Conservation (phyloP, 306 rosid species). For the Sphenostylis stenocarpa region DNA sequence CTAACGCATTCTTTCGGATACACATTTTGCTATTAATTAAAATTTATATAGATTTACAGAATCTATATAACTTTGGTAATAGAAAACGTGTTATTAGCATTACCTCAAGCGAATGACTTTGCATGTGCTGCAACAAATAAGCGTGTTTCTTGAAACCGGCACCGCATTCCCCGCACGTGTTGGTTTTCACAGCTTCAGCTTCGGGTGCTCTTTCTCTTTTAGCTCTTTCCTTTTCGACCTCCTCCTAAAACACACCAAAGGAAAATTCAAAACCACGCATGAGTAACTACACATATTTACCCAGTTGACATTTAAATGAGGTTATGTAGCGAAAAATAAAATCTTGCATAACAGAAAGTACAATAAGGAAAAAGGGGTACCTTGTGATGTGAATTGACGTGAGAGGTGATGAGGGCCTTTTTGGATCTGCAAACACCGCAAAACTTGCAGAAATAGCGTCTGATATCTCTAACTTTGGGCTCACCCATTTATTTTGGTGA, state of each 20-base stretch:
- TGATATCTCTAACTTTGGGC: constrained; percentile 49
- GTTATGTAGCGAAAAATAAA: too few species aligned
- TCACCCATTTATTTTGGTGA: constrained; percentile 36
- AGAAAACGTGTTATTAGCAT: too few species aligned
- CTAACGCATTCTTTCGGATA: background rate
- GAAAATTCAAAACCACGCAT: background rate
- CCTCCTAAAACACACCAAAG: constrained; percentile 46
- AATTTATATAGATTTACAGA: too few species aligned
- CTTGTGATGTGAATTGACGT: constrained; percentile 64
- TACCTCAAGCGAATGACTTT: constrained; percentile 81
- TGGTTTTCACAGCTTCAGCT: constrained; percentile 26
- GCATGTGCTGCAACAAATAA: constrained; percentile 76
- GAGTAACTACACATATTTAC: background rate
- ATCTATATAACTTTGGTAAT: background rate
- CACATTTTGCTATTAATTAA: background rate
- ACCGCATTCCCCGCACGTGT: constrained; percentile 74
- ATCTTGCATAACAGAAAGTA: background rate
- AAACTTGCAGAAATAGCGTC: constrained; percentile 58
- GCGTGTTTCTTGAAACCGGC: constrained; percentile 73
- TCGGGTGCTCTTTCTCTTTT: constrained; percentile 25
- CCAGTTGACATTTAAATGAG: background rate
- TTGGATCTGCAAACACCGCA: constrained; percentile 77
- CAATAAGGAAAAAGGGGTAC: constrained; percentile 29
- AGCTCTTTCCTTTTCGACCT: constrained; percentile 38
- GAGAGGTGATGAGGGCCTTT: constrained; percentile 57